Conservation (phyloP, 352 stramenopile genomes). For the Globisporangium mamillatum region DNA sequence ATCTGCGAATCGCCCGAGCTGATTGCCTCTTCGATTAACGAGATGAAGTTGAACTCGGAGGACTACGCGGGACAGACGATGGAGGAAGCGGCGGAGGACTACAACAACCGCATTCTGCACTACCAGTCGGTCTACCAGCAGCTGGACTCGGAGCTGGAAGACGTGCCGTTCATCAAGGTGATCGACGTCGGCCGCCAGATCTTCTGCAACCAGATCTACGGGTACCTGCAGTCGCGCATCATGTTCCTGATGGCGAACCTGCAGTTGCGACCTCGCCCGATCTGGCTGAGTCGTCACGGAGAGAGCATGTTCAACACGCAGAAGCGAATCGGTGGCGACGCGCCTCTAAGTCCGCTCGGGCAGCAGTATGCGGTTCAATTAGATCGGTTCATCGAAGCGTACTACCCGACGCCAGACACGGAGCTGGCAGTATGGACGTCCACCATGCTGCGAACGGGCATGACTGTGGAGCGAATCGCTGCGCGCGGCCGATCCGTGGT, state of each 20-base stretch:
- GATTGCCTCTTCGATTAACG: conserved; percentile 78
- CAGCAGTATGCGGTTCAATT: conserved; percentile 93
- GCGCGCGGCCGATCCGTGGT: conserved; percentile 57
- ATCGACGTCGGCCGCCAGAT: conserved; percentile 81
- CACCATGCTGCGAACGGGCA: conserved; percentile 94
- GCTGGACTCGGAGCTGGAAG: conserved; percentile 49
- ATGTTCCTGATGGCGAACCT: conserved; percentile 97
- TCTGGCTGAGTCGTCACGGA: conserved; percentile 96
- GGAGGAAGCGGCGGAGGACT: conserved; percentile 70
- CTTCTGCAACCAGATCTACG: conserved; percentile 84
- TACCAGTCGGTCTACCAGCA: conserved; percentile 75
- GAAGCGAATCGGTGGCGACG: conserved; percentile 96
- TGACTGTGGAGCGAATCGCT: conserved; percentile 91
- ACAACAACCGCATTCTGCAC: conserved; percentile 76
- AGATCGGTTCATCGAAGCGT: conserved; percentile 91
- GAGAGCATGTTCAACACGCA: conserved; percentile 98
- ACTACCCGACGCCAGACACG: conserved; percentile 75
- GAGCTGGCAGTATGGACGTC: conserved; percentile 95
- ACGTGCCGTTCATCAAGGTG: conserved; percentile 76
- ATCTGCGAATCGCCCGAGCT: conserved; percentile 71
- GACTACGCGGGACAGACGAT: conserved; percentile 75
- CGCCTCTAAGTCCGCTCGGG: conserved; percentile 89
- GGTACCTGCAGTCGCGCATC: conserved; percentile 85
- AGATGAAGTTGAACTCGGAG: conserved; percentile 83
- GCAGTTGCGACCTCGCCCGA: conserved; percentile 91